Conservation (phyloP, 768 basidiomycete species). For the Lactarius psammicola region DNA sequence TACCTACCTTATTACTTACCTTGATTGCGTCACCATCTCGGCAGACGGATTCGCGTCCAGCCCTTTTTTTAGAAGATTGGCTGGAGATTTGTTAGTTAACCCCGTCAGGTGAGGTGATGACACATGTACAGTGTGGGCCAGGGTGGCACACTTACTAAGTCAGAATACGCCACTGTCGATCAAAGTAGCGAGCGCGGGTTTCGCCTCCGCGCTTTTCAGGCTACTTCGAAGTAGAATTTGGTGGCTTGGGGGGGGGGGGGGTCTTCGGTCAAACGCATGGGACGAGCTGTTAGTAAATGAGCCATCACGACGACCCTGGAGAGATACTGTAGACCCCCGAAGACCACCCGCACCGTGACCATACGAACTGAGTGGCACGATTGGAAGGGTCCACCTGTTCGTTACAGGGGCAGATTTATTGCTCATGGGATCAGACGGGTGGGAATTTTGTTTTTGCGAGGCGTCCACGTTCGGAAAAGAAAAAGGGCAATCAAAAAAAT, state of each 20-base stretch:
- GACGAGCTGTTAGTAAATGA: neutral
- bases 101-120: neutral
- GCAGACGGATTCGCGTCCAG: neutral
- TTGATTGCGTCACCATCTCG: neutral
- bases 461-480: neutral
- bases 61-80: neutral
- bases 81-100: neutral
- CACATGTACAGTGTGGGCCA: neutral
- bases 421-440: neutral
- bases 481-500: too few relatives aligned
- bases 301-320: neutral
- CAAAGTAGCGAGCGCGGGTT: neutral
- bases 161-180: neutral
- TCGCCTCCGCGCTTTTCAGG: neutral
- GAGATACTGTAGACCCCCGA: neutral
- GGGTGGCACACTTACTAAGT: neutral
- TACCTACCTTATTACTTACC: neutral
- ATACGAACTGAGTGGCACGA: neutral
- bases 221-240: neutral
- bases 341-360: neutral
- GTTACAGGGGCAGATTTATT: neutral
- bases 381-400: neutral
- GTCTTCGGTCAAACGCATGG: neutral
- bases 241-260: neutral
- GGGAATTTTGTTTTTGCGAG: neutral